Percentiles rank a stretch among this genome's conserved stretches.
Evolutionary conservation across 345 rosid genomes (phyloP).

Genomic region (Rhodamnia argentea): DNA sequence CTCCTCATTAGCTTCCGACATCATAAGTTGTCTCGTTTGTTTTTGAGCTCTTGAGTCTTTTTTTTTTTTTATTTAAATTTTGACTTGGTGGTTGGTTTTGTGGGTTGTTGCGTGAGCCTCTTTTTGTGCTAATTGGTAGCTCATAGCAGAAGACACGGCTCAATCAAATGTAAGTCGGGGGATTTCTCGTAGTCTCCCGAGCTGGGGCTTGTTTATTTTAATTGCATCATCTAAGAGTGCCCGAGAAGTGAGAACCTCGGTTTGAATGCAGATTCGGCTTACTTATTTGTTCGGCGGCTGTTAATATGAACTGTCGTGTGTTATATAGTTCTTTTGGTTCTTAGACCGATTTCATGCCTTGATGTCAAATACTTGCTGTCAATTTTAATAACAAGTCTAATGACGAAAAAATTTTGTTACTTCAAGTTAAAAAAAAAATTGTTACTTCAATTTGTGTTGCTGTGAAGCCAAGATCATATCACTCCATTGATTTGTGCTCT

Average conservation of each 20-base stretch:
- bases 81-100: neutral
- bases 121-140: neutral
- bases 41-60: neutral
- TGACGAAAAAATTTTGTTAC: too few relatives aligned
- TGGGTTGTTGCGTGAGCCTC: neutral
- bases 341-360: too few relatives aligned
- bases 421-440: too few relatives aligned
- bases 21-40: neutral
- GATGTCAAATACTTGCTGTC: too few relatives aligned
- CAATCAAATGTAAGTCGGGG: slow-evolving; percentile 25
- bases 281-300: neutral
- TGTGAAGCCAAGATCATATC: too few relatives aligned
- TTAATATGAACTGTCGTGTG: neutral
- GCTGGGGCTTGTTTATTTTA: neutral
- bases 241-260: neutral
- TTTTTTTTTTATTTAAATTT: neutral
- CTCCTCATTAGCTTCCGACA: neutral
- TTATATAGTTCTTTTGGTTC: neutral
- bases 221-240: neutral
- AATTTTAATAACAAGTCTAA: too few relatives aligned
- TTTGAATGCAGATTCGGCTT: neutral
- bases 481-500: too few relatives aligned
- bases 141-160: slow-evolving; percentile 21
- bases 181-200: slow-evolving; percentile 27
- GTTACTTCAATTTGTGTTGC: too few relatives aligned